Evolutionary conservation across 257 asterid genomes (phyloP).

Genomic region (Mitragyna speciosa): DNA sequence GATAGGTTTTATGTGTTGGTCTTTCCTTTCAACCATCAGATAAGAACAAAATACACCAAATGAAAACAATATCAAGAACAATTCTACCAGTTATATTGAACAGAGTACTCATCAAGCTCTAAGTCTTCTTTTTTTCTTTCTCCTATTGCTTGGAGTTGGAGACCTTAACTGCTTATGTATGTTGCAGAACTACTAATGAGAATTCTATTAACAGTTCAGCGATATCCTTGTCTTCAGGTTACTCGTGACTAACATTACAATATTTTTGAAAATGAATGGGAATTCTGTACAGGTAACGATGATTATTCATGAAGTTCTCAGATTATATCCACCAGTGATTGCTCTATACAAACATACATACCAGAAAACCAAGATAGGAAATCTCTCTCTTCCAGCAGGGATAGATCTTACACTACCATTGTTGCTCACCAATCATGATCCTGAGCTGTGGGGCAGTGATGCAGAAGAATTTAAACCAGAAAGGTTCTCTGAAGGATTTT

Average conservation of each 20-base stretch:
- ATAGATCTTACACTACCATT: conserved; percentile 42
- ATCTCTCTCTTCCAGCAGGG: conserved; percentile 40
- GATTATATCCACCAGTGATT: conserved; percentile 56
- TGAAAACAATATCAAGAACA: background rate
- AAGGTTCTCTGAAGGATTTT: conserved; percentile 47
- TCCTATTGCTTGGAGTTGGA: background rate
- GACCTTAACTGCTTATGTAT: background rate
- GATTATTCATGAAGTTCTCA: conserved; percentile 49
- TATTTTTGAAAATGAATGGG: background rate
- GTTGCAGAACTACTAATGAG: background rate
- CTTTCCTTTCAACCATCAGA: background rate
- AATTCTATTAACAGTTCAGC: background rate
- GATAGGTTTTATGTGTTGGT: background rate
- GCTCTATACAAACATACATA: conserved; percentile 36
- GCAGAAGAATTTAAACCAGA: conserved; percentile 52
- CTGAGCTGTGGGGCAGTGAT: conserved; percentile 59
- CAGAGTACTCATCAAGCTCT: too few relatives aligned
- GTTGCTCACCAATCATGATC: conserved; percentile 42
- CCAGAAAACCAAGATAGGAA: conserved; percentile 41
- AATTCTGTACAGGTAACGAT: conserved; percentile 39
- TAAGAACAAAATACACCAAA: background rate
- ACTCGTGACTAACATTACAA: background rate
- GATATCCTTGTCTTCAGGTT: background rate
- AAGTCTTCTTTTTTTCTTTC: background rate
- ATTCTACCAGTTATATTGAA: background rate